Conservation (phyloP, 306 rosid genomes). For the Castanospermum australe region DNA sequence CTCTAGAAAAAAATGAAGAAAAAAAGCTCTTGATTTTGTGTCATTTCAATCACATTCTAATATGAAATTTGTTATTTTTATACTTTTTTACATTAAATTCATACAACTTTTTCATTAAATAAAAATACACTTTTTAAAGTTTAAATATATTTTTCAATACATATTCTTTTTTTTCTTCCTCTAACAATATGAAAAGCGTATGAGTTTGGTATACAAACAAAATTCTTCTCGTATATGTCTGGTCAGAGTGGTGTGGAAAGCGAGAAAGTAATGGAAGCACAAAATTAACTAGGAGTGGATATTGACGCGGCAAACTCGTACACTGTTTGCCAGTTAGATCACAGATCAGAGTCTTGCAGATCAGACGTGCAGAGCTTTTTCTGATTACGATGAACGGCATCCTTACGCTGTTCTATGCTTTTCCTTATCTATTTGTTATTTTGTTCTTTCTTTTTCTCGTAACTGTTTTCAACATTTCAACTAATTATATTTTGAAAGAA, state of each 20-base stretch:
- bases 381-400: background rate
- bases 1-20: background rate
- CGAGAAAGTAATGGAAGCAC: constrained; percentile 29
- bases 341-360: constrained; percentile 39
- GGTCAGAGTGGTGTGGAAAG: constrained; percentile 37
- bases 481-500: background rate
- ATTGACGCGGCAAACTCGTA: constrained; percentile 41
- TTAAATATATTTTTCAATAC: too few relatives aligned
- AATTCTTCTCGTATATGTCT: background rate
- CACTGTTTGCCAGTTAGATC: constrained; percentile 35
- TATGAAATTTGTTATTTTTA: too few relatives aligned
- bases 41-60: constrained; percentile 1
- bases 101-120: too few relatives aligned
- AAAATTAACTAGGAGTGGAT: constrained; percentile 30
- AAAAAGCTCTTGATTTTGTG: background rate
- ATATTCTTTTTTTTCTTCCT: too few relatives aligned
- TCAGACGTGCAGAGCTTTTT: constrained; percentile 26
- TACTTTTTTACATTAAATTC: too few relatives aligned
- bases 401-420: background rate
- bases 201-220: too few relatives aligned
- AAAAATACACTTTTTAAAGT: too few relatives aligned
- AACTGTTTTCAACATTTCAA: too few relatives aligned
- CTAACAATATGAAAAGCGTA: too few relatives aligned
- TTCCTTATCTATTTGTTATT: background rate
- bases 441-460: background rate